phyloP scores from a whole-genome alignment of 495 filamentous ascomycete species.

The Aspergillus panamensis region DNA sequence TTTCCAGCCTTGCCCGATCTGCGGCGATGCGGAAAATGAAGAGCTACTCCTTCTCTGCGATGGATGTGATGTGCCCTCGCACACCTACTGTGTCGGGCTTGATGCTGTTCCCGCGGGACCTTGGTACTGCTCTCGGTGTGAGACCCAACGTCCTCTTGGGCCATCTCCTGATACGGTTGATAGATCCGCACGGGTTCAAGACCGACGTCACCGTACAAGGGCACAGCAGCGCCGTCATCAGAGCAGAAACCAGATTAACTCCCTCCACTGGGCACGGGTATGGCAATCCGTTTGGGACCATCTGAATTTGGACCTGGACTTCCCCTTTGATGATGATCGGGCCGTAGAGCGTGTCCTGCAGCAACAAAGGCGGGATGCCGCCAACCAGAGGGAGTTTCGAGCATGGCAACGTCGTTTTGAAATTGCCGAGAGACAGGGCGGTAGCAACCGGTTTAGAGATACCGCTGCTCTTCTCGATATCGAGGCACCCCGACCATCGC shows the following conservation, averaged over 20 bases:
- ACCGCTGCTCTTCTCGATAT: slow-evolving; percentile 53
- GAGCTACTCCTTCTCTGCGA: slow-evolving; percentile 82
- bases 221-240: slow-evolving; percentile 45
- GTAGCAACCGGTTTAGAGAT: slow-evolving; percentile 64
- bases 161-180: slow-evolving; percentile 30
- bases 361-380: slow-evolving; percentile 56
- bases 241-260: slow-evolving; percentile 43
- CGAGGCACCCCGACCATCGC: slow-evolving; percentile 43
- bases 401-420: slow-evolving; percentile 76
- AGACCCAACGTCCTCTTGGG: slow-evolving; percentile 48
- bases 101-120: slow-evolving; percentile 64
- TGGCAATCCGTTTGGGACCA: slow-evolving; percentile 65
- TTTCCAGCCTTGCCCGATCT: slow-evolving; percentile 72
- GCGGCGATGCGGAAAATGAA: slow-evolving; percentile 69
- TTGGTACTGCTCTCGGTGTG: slow-evolving; percentile 86
- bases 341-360: slow-evolving; percentile 45
- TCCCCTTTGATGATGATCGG: slow-evolving; percentile 76
- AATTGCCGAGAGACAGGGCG: slow-evolving; percentile 76
- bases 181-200: slow-evolving; percentile 30
- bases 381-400: slow-evolving; percentile 63
- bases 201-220: slow-evolving; percentile 49
- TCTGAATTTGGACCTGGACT: slow-evolving; percentile 80
- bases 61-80: slow-evolving; percentile 77
- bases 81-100: slow-evolving; percentile 83
- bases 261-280: slow-evolving; percentile 59